Percentiles rank a stretch among this genome's conserved stretches.
Evolutionary conservation across 1,284 basidiomycete species (phyloP).

Genomic region (Apiotrichum gamsii): DNA sequence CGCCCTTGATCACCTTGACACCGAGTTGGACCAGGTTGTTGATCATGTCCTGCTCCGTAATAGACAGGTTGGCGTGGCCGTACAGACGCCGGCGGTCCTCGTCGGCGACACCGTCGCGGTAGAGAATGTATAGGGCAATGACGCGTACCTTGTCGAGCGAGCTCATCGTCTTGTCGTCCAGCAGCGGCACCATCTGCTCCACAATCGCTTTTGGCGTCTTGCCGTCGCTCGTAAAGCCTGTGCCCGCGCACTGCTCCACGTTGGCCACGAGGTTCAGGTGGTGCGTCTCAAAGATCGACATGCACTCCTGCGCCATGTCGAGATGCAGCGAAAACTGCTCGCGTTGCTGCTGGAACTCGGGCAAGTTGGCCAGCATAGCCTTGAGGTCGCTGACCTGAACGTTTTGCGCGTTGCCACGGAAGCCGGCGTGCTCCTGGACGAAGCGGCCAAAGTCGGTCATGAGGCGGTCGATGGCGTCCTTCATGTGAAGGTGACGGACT

Average conservation of each 20-base stretch:
- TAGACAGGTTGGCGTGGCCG: slow-evolving; percentile 85
- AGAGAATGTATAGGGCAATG: slow-evolving; percentile 91
- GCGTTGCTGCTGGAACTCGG: slow-evolving; percentile 91
- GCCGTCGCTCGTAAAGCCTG: slow-evolving; percentile 78
- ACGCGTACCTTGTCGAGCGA: slow-evolving; percentile 84
- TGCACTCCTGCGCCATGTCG: slow-evolving; percentile 96
- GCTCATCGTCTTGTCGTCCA: slow-evolving; percentile 71
- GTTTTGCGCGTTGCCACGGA: slow-evolving; percentile 55
- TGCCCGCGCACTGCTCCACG: slow-evolving; percentile 94
- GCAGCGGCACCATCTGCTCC: slow-evolving; percentile 95
- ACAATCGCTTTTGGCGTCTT: slow-evolving; percentile 87
- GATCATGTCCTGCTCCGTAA: slow-evolving; percentile 89
- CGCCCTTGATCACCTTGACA: slow-evolving; percentile 64
- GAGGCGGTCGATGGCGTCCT: slow-evolving; percentile 93
- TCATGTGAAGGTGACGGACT: slow-evolving; percentile 95
- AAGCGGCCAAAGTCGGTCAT: slow-evolving; percentile 92
- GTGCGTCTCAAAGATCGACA: slow-evolving; percentile 84
- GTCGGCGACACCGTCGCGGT: slow-evolving; percentile 93
- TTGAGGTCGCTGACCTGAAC: slow-evolving; percentile 95
- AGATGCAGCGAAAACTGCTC: slow-evolving; percentile 95
- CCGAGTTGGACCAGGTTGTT: slow-evolving; percentile 83
- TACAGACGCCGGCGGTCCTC: slow-evolving; percentile 91
- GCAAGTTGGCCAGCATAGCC: slow-evolving; percentile 93
- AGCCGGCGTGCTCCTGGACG: slow-evolving; percentile 85
- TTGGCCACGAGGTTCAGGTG: slow-evolving; percentile 78